These are phyloP conservation scores for Allantophomopsis lycopodina DNA, from an alignment of 2,329 filamentous ascomycete genomes.

Conservation along the genomic window DNA sequence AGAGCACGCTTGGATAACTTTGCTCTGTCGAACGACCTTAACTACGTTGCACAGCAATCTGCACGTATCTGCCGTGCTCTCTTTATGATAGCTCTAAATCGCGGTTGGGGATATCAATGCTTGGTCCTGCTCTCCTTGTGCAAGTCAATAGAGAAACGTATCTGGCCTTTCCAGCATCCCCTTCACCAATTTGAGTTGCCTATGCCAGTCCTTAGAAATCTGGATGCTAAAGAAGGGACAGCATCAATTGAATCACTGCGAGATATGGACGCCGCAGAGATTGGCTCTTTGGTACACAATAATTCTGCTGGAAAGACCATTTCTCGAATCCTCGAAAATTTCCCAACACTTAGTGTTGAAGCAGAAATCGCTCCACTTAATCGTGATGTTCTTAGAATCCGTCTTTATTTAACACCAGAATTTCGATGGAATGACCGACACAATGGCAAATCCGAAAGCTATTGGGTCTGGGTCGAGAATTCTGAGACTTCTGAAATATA, in stretches of 20 bases:
- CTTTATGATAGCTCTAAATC: slow-evolving; percentile 94
- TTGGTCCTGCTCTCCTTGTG: slow-evolving; percentile 80
- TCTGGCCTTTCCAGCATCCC: slow-evolving; percentile 92
- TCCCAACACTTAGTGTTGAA: slow-evolving; percentile 82
- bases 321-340: slow-evolving; percentile 70
- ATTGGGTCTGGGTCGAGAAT: slow-evolving; percentile 98
- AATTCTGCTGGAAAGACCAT: slow-evolving; percentile 75
- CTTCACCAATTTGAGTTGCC: slow-evolving; percentile 91
- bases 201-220: slow-evolving; percentile 65
- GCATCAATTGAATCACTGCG: slow-evolving; percentile 69
- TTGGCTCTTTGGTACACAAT: slow-evolving; percentile 85
- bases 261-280: slow-evolving; percentile 88
- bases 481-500: slow-evolving; percentile 96
- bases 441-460: slow-evolving; percentile 89
- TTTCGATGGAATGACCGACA: slow-evolving; percentile 91
- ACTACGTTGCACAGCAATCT: slow-evolving; percentile 92
- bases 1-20: slow-evolving; percentile 83
- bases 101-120: slow-evolving; percentile 92
- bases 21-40: slow-evolving; percentile 78
- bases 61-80: slow-evolving; percentile 86
- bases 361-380: slow-evolving; percentile 93
- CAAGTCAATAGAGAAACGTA: slow-evolving; percentile 92
- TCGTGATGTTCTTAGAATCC: slow-evolving; percentile 84
- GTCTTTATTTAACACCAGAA: slow-evolving; percentile 73
- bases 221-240: slow-evolving; percentile 66